These are phyloP conservation scores for Cenchrus purpureus DNA, from an alignment of 176 grass and related monocot species.

Conservation along the genomic window DNA sequence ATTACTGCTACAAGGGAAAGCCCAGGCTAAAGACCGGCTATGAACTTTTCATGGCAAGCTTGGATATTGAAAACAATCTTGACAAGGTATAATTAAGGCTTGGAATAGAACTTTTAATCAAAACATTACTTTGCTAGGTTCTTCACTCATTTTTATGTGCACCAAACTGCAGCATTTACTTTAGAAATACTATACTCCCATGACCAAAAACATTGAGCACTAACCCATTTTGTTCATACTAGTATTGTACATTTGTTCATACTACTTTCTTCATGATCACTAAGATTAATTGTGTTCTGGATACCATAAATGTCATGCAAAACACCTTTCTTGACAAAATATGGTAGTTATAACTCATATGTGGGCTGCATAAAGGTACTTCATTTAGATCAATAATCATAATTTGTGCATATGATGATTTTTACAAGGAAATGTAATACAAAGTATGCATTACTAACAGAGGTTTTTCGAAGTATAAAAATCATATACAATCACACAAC, in stretches of 20 bases:
- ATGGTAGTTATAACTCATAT: not conserved
- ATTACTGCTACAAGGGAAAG: slow-evolving; percentile 74
- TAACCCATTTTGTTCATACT: not conserved
- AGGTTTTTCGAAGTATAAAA: too few relatives aligned
- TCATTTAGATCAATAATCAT: too few relatives aligned
- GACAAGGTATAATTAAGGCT: slow-evolving; percentile 47
- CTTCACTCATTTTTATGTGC: not conserved
- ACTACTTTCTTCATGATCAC: not conserved
- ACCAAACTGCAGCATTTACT: not conserved
- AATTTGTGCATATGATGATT: too few relatives aligned
- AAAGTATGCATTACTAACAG: too few relatives aligned
- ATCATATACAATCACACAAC: too few relatives aligned
- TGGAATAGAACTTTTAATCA: not conserved
- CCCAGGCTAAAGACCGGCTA: slow-evolving; percentile 61
- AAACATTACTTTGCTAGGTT: not conserved
- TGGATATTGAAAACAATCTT: slow-evolving; percentile 72
- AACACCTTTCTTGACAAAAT: not conserved
- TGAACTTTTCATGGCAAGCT: slow-evolving; percentile 60
- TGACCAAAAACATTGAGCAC: not conserved
- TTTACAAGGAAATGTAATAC: too few relatives aligned
- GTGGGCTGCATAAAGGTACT: not conserved
- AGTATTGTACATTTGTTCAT: too few relatives aligned
- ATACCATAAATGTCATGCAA: too few relatives aligned
- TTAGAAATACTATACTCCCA: not conserved
- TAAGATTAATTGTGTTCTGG: not conserved